Base-by-base conservation (phyloP, 768 basidiomycete species). In the Erythrobasidium yunnanense region DNA sequence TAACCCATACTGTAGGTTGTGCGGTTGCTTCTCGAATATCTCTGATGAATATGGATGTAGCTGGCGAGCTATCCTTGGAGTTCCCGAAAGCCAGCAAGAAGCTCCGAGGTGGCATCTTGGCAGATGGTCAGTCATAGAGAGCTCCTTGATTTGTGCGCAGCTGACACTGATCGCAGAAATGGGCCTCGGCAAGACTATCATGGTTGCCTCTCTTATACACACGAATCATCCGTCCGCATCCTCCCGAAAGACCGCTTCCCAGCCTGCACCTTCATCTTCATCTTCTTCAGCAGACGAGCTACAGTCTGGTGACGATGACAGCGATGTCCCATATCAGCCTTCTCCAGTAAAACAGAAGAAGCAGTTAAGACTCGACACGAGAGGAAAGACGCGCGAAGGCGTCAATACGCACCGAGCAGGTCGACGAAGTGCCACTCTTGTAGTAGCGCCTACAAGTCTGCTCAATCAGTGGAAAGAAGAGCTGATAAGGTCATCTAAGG, bases 171-270 rank as follows among this genome's bases (percentile, higher is more conserved):
- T 30, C 13, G 18, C 27, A 49, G 53, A 69, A 33, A 88, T 91
- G 89, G 89, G 89, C n/a, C 87, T 92, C 83, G 90, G 90, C 5
- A 92, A 92, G 78, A 90, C 89, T 0, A 90, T 91, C 70, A 91
- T 91, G 88, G 76, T 95, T 33, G 88, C 90, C 1, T 84, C 89
- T 8, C 82, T 95, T 55, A 52, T 69, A 32, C 70, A 70, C 49
- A 69, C 68, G 7, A 69, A 70, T 54, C 66, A 67, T 5, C 45
- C 70, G 8, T 60, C 29, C 23, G 54, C 27, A 22, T 22, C 58
- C n/a, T 34, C 66, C 55, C 69, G 25, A 57, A 33, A 11, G 27
- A 11, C 54, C 23, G 4, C 4, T 20, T 15, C 30, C 4, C 4
- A 32, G 7, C 42, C 54, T 20, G 54, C 4, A 5, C 33, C 34